Evolutionary conservation across 495 filamentous ascomycete species (phyloP), one percentile per base, ranked within the genome.

Genomic region (Ramalina peruviana): DNA sequence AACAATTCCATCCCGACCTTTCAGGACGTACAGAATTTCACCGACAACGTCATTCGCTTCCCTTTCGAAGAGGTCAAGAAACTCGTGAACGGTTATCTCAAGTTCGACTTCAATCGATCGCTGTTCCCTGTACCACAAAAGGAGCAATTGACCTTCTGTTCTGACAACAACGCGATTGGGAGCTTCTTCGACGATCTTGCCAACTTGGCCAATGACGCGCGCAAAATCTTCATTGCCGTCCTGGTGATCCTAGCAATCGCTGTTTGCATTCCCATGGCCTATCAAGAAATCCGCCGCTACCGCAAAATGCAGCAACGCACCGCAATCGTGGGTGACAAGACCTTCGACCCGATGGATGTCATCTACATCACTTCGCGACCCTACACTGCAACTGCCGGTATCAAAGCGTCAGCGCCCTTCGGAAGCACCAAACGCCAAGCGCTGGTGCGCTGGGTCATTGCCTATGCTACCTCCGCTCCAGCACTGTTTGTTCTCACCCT

Each of bases 401-500:
- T 94, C 60, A 81, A 77, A 66, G 57, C 83, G 13, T 80, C 87
- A n/a, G 71, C 71, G 13, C 68, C 67, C n/a, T 82, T 90, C 65
- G 75, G 71, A 50, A 76, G 75, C 43, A 74, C 72, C 38, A 82
- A 81, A 51, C 72, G 76, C 25, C 81, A 85, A 56, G 74, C 82
- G 16, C 67, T 93, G 11, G 73, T 79, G 2, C 79, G 92, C 26
- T 98, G 92, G 92, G 76, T 77, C 30, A 69, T 94, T 46, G 83
- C 89, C 15, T 98, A 98, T 61, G 76, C 75, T 15, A 97, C 92
- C 1, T 84, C 89, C 4, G 62, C 82, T 0, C 81, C 88, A 0
- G 93, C 90, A 4, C 70, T 98, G 13, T 86, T 98, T 58, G 78
- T 98, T 5, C 76, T 97, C 1, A 82, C 82, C 11, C 78, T 98